Conservation (phyloP, 768 basidiomycete genomes). For the Tricholoma flavovirens region DNA sequence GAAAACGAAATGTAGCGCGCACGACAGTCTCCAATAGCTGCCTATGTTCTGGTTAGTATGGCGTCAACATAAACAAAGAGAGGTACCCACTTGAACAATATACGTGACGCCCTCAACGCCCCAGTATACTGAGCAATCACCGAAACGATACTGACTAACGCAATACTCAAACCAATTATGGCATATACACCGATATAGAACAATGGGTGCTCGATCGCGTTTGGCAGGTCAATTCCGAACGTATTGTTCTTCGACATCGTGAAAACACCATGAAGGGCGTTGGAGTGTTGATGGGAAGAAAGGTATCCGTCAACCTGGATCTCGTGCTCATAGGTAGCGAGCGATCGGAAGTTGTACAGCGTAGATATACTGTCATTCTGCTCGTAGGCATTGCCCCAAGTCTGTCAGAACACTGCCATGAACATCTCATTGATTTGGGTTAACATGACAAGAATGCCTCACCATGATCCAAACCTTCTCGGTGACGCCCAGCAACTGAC, state of each 20-base stretch:
- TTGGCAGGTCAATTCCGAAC: conserved; percentile 36
- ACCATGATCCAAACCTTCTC: conserved; percentile 80
- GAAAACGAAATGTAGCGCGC: conserved; percentile 79
- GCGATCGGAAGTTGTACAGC: conserved; percentile 28
- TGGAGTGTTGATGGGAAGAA: conserved; percentile 20
- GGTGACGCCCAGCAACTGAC: conserved; percentile 46
- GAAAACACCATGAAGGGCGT: conserved; percentile 20
- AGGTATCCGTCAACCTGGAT: conserved; percentile 29
- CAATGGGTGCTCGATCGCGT: conserved; percentile 53
- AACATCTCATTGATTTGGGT: not conserved
- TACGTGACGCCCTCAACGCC: conserved; percentile 42
- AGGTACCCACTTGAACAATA: conserved; percentile 33
- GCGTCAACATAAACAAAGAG: conserved; percentile 1
- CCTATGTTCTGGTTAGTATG: conserved; percentile 32
- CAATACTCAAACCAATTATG: conserved; percentile 47
- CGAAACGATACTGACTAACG: conserved; percentile 40
- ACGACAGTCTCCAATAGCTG: conserved; percentile 65
- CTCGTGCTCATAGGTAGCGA: conserved; percentile 34
- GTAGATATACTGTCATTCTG: conserved; percentile 15
- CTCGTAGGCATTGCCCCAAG: conserved; percentile 65
- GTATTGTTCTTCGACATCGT: conserved; percentile 13
- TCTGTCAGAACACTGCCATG: conserved; percentile 24
- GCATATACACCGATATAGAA: conserved; percentile 71
- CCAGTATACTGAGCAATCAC: conserved; percentile 56
- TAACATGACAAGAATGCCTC: not conserved